phyloP scores from a whole-genome alignment of 73 alveolate genomes.

The Stentor coeruleus region DNA sequence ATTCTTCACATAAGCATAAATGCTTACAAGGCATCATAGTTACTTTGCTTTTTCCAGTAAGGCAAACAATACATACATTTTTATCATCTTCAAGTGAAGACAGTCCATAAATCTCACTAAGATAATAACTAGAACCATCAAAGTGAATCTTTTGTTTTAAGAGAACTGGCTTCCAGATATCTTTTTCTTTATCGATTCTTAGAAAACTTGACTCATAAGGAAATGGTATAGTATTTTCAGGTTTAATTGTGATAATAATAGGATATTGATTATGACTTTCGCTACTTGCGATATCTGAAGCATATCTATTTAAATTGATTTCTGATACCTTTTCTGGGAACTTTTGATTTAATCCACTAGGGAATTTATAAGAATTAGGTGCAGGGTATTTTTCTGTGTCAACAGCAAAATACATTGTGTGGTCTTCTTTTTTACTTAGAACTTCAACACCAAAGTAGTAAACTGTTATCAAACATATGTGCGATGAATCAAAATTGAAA shows the following conservation, averaged over 20 bases:
- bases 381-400: constrained; percentile 1
- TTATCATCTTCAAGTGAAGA: neutral
- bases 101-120: neutral
- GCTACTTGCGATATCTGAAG: neutral
- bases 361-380: neutral
- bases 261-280: neutral
- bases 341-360: neutral
- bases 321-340: neutral
- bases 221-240: neutral
- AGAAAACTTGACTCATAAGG: neutral
- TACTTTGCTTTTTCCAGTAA: neutral
- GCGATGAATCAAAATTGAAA: neutral
- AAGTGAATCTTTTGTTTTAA: neutral
- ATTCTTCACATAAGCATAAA: neutral
- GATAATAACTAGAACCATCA: neutral
- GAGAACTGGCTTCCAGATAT: neutral
- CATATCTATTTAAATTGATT: no score
- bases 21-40: neutral
- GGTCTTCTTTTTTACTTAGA: neutral
- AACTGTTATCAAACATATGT: neutral
- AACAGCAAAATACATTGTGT: neutral
- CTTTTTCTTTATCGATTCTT: neutral
- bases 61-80: neutral
- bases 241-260: neutral
- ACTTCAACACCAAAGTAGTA: constrained; percentile 5